A percentile compares a stretch with the other conserved stretches of the same genome.
Conservation (phyloP, 345 rosid genomes). For the Lepidium aucheri region DNA sequence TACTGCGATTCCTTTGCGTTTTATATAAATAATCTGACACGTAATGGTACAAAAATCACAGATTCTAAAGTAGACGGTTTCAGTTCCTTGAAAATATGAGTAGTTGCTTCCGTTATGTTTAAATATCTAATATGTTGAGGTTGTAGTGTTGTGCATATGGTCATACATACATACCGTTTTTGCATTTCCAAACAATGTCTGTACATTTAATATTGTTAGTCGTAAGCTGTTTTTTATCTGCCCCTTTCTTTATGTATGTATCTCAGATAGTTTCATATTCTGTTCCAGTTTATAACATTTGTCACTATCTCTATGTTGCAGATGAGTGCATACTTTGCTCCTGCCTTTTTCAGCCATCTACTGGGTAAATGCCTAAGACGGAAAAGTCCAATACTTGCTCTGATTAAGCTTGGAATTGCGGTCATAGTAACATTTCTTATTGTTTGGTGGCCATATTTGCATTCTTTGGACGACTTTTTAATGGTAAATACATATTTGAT, state of each 20-base stretch:
- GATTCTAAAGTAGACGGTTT: not conserved
- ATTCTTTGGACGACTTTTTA: conserved; percentile 50
- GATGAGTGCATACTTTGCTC: conserved; percentile 98
- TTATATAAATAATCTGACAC: not conserved
- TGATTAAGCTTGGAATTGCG: conserved; percentile 57
- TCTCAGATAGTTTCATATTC: not conserved
- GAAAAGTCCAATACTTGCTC: conserved; percentile 51
- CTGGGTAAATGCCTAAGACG: conserved; percentile 77
- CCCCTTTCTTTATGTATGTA: not conserved
- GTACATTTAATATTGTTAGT: not conserved
- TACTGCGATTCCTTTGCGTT: not conserved
- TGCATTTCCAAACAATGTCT: not conserved
- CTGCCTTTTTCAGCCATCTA: conserved; percentile 82
- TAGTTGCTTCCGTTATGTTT: not conserved
- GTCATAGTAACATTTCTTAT: conserved; percentile 61
- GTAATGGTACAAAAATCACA: not conserved
- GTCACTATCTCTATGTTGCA: conserved; percentile 12
- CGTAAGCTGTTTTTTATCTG: not conserved
- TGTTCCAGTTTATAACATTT: not conserved
- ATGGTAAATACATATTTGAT: conserved; percentile 38
- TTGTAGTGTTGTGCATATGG: not conserved
- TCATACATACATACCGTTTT: not conserved
- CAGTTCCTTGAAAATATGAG: not conserved
- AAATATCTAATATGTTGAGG: not conserved
- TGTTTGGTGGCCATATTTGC: conserved; percentile 91